phyloP scores from a whole-genome alignment of 1,284 basidiomycete species.

The Sporisorium iseilematis-ciliati region DNA sequence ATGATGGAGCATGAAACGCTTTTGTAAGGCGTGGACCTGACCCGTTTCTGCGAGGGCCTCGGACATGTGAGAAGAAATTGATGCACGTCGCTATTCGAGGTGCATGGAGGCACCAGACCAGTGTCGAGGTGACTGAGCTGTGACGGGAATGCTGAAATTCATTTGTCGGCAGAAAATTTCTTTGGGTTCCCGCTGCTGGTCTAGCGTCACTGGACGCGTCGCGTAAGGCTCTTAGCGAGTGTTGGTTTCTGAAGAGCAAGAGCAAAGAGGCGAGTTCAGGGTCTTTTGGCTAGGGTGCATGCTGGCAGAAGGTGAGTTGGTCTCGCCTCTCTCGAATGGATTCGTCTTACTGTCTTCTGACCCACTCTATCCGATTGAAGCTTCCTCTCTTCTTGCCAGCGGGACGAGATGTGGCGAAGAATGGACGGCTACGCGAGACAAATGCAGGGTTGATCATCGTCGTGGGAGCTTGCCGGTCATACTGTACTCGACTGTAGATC shows the following conservation, averaged over 20 bases:
- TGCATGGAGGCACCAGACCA: constrained; percentile 29
- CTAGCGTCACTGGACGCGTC: constrained; percentile 5
- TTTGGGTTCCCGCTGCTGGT: no score
- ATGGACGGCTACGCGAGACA: constrained; percentile 6
- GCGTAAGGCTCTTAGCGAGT: constrained; percentile 6
- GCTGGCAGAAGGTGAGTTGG: no score
- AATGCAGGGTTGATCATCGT: background rate
- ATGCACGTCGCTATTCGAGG: constrained; percentile 20
- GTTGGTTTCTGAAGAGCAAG: constrained; percentile 15
- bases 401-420: background rate
- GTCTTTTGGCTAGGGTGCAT: background rate
- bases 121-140: background rate
- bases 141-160: constrained; percentile 1
- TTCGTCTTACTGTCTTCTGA: no score
- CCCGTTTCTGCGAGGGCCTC: constrained; percentile 11
- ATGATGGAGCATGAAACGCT: background rate
- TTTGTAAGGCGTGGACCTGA: background rate
- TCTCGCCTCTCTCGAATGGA: no score
- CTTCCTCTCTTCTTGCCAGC: constrained; percentile 5
- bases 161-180: no score
- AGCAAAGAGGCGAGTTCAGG: background rate
- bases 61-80: constrained; percentile 47
- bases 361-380: background rate
- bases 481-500: no score
- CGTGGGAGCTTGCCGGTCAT: background rate